Evolutionary conservation across 805 yeast species (phyloP).

Genomic region (Zygosaccharomyces siamensis): DNA sequence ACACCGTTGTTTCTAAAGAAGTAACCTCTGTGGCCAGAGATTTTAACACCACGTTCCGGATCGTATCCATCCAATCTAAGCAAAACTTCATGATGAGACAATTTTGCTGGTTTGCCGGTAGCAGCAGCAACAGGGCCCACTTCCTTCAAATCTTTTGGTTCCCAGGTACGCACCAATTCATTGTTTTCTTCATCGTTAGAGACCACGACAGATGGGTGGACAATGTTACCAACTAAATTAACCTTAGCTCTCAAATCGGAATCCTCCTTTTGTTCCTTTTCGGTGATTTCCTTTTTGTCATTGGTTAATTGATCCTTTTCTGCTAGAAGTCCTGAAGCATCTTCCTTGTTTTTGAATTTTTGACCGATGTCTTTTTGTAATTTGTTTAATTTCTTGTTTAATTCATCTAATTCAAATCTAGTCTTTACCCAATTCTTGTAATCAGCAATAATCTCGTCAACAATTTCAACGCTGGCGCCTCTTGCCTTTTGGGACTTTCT

Average conservation of each 20-base stretch:
- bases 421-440: conserved; percentile 90
- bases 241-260: conserved; percentile 70
- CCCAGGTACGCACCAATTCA: conserved; percentile 82
- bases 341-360: conserved; percentile 92
- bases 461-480: conserved; percentile 90
- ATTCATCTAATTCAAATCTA: conserved; percentile 83
- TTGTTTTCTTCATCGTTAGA: conserved; percentile 89
- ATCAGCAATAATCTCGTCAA: conserved; percentile 88
- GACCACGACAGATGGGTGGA: conserved; percentile 85
- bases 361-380: conserved; percentile 90
- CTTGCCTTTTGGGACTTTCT: conserved; percentile 88
- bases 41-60: conserved; percentile 97
- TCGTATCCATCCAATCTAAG: conserved; percentile 96
- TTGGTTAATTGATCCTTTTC: conserved; percentile 71
- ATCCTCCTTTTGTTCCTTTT: conserved; percentile 77
- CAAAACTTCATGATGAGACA: conserved; percentile 94
- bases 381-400: conserved; percentile 83
- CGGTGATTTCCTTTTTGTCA: conserved; percentile 61
- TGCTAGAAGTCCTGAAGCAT: conserved; percentile 75
- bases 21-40: conserved; percentile 98
- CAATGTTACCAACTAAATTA: conserved; percentile 87
- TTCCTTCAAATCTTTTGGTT: conserved; percentile 61
- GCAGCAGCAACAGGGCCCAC: conserved; percentile 68
- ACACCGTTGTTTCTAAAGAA: conserved; percentile 94
- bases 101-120: conserved; percentile 66